Evolutionary conservation across 495 filamentous ascomycete species (phyloP).

Genomic region (Paragyromitra xinjiangensis): DNA sequence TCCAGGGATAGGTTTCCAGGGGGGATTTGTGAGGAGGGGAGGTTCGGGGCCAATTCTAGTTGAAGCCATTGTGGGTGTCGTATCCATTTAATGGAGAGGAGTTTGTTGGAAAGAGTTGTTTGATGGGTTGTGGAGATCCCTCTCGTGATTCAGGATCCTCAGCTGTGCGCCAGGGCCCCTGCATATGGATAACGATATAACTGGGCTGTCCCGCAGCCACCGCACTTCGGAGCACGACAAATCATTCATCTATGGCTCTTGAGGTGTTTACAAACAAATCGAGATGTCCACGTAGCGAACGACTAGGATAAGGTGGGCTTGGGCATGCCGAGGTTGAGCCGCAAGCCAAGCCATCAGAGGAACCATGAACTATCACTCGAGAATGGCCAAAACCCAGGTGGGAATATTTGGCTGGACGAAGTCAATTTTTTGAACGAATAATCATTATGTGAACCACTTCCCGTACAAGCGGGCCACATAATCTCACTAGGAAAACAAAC

Average conservation of each 20-base stretch:
- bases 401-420: no score
- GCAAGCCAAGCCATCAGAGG: neutral
- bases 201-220: neutral
- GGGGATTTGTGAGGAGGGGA: constrained; percentile 55
- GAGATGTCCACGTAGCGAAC: constrained; percentile 3
- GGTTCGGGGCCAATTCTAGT: neutral
- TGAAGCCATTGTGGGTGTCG: constrained; percentile 10
- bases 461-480: no score
- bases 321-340: constrained; percentile 41
- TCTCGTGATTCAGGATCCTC: neutral
- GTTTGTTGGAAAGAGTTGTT: neutral
- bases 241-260: neutral
- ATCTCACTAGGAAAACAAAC: no score
- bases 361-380: constrained; percentile 27
- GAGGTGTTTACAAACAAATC: neutral
- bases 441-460: no score
- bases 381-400: neutral
- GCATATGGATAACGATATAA: neutral
- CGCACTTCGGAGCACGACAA: neutral
- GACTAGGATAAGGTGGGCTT: neutral
- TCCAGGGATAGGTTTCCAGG: constrained; percentile 65
- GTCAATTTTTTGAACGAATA: no score
- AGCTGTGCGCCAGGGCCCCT: neutral
- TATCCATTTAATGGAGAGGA: neutral
- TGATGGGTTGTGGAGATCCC: neutral